phyloP scores from a whole-genome alignment of 495 filamentous ascomycete genomes.

The Lepidopterella palustris region DNA sequence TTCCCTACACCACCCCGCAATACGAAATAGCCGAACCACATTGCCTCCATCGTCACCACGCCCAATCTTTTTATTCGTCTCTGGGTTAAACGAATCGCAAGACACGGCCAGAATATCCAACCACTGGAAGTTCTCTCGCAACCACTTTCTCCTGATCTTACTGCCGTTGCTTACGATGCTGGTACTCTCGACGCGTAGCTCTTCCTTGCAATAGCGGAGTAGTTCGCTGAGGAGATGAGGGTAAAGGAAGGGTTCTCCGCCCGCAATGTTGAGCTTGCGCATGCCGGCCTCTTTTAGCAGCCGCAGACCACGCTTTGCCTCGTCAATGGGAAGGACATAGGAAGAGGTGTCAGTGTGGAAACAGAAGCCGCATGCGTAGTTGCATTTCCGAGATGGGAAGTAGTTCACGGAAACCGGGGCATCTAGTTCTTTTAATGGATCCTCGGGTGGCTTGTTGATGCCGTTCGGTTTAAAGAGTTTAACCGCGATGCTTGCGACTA shows the following conservation, averaged over 20 bases:
- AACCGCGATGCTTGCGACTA: no score
- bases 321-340: conserved; percentile 35
- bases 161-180: conserved; percentile 52
- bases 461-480: no score
- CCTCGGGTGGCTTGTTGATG: no score
- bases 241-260: conserved; percentile 53
- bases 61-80: conserved; percentile 49
- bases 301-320: conserved; percentile 43
- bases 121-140: conserved; percentile 38
- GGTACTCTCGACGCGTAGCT: conserved; percentile 44
- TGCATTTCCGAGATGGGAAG: conserved; percentile 46
- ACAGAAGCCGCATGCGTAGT: conserved; percentile 49
- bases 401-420: conserved; percentile 44
- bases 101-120: conserved; percentile 52
- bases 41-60: conserved; percentile 43
- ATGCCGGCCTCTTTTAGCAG: conserved; percentile 49
- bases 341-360: conserved; percentile 51
- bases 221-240: conserved; percentile 42
- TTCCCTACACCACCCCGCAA: conserved; percentile 43
- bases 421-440: no score
- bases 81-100: conserved; percentile 53
- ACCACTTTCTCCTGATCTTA: conserved; percentile 42
- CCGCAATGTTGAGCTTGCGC: conserved; percentile 54
- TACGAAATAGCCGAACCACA: conserved; percentile 39
- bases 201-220: conserved; percentile 46